phyloP scores from a whole-genome alignment of 2,329 filamentous ascomycete species.

The Piedraia hortae region DNA sequence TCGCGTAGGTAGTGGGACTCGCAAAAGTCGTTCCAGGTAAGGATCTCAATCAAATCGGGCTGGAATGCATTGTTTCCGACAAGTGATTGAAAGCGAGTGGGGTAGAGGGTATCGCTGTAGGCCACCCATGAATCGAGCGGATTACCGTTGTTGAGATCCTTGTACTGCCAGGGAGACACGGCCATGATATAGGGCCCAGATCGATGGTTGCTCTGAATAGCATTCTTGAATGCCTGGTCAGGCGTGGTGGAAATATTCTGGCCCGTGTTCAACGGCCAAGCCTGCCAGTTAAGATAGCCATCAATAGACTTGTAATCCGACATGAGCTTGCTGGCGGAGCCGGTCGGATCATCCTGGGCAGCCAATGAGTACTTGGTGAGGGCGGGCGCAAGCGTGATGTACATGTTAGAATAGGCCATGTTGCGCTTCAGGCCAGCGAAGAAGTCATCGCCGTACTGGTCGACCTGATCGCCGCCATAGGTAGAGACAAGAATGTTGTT shows the following conservation, averaged over 20 bases:
- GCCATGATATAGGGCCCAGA: conserved; percentile 16
- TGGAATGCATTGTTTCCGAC: conserved; percentile 7
- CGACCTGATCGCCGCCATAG: conserved; percentile 11
- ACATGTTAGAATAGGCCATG: conserved; percentile 8
- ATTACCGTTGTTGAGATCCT: conserved; percentile 14
- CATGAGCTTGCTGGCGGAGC: conserved; percentile 8
- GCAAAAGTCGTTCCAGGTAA: conserved; percentile 16
- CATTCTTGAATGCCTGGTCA: conserved; percentile 13
- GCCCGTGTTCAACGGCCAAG: conserved; percentile 13
- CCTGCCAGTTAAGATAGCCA: conserved; percentile 16
- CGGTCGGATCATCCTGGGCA: conserved; percentile 7
- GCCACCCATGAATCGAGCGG: conserved; percentile 12
- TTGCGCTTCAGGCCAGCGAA: conserved; percentile 12
- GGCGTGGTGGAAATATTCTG: conserved; percentile 10
- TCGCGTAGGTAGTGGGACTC: conserved; percentile 16
- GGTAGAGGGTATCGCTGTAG: conserved; percentile 14
- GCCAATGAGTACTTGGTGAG: conserved; percentile 11
- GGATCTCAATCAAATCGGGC: conserved; percentile 15
- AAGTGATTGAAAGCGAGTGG: conserved; percentile 10
- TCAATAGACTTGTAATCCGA: conserved; percentile 12
- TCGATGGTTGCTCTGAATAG: conserved; percentile 11
- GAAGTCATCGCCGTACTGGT: conserved; percentile 13
- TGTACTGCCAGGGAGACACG: conserved; percentile 16
- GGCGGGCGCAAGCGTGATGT: conserved; percentile 13
- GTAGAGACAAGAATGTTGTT: conserved; percentile 14